Evolutionary conservation across 495 filamentous ascomycete species (phyloP).

Genomic region (Acidomyces sp.): DNA sequence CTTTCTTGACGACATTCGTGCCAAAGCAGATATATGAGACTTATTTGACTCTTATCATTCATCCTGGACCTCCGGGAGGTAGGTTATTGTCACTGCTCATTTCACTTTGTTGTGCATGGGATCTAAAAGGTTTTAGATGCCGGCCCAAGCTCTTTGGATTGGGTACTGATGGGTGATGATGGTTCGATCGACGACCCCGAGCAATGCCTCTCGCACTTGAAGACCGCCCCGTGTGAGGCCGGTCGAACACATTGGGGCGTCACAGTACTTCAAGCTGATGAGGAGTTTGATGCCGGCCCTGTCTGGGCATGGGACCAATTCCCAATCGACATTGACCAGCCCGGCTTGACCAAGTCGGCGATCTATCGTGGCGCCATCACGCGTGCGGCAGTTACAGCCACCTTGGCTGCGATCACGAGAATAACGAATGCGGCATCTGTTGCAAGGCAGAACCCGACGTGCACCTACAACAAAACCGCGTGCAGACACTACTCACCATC

Average conservation of each 20-base stretch:
- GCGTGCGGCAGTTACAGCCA: constrained; percentile 5
- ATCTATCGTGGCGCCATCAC: constrained; percentile 6
- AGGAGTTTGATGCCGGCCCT: constrained; percentile 11
- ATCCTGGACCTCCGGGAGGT: constrained; percentile 11
- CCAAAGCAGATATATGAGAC: constrained; percentile 7
- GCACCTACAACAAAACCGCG: neutral
- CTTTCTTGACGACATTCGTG: constrained; percentile 9
- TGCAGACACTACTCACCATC: neutral
- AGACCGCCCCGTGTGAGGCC: neutral
- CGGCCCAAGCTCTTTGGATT: constrained; percentile 12
- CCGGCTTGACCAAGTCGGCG: constrained; percentile 10
- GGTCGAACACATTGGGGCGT: constrained; percentile 9
- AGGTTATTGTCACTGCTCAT: no score
- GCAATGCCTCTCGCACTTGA: constrained; percentile 1
- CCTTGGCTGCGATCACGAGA: constrained; percentile 2
- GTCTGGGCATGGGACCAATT: constrained; percentile 15
- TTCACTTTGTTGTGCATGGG: no score
- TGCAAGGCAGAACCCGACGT: neutral
- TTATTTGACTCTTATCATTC: constrained; percentile 7
- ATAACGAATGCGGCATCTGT: constrained; percentile 3
- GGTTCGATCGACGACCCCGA: constrained; percentile 3
- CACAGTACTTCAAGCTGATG: constrained; percentile 7
- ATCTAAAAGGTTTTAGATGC: no score
- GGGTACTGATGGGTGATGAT: constrained; percentile 12
- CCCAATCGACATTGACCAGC: constrained; percentile 9